Evolutionary conservation across 441 rosid species (phyloP).

Genomic region (Jatropha multifida): DNA sequence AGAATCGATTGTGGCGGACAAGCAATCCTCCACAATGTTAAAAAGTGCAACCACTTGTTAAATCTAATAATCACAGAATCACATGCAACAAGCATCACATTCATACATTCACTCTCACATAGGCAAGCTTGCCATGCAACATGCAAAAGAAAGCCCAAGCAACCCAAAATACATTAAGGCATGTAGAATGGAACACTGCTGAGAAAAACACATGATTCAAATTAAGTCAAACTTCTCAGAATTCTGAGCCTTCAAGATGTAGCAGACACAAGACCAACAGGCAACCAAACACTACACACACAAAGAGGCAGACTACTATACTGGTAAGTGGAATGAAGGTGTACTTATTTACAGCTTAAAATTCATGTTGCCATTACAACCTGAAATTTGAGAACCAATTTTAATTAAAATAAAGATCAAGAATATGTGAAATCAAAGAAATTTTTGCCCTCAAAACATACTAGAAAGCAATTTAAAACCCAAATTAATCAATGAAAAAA

Average conservation of each 20-base stretch:
- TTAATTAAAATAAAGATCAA: background rate
- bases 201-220: background rate
- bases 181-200: background rate
- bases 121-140: background rate
- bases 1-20: background rate
- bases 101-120: background rate
- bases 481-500: background rate
- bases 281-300: background rate
- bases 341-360: background rate
- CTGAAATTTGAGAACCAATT: background rate
- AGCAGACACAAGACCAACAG: background rate
- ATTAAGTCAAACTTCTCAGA: background rate
- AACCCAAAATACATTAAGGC: background rate
- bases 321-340: background rate
- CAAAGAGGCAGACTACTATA: background rate
- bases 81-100: background rate
- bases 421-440: background rate
- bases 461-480: conserved; percentile 9
- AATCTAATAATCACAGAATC: background rate
- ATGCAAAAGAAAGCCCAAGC: conserved; percentile 2
- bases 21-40: background rate
- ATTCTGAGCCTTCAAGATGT: background rate
- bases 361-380: background rate
- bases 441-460: background rate
- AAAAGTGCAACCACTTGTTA: background rate